A percentile compares a stretch with the other conserved stretches of the same genome.
Evolutionary conservation across 2,329 filamentous ascomycete species (phyloP).

Genomic region (Ophiostoma piceae): DNA sequence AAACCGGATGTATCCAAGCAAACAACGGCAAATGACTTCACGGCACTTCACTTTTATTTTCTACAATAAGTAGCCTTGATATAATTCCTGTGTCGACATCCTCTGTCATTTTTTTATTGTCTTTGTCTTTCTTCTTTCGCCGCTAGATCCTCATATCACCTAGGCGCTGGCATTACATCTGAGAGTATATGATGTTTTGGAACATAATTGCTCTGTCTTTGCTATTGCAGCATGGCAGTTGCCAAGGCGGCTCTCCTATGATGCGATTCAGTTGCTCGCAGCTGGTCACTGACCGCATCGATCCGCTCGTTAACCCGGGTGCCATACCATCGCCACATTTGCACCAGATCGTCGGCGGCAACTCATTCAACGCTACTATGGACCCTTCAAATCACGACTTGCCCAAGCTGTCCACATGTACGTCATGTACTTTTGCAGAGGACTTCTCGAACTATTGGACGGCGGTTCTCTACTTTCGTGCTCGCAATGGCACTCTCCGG

Average conservation of each 20-base stretch:
- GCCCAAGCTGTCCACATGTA: neutral
- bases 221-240: neutral
- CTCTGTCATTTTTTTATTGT: too few relatives aligned
- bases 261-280: neutral
- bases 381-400: neutral
- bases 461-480: neutral
- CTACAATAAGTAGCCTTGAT: too few relatives aligned
- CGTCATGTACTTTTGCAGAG: neutral
- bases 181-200: too few relatives aligned
- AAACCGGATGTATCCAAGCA: neutral
- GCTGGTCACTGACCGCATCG: neutral
- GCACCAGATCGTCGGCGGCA: neutral
- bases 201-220: neutral
- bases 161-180: too few relatives aligned
- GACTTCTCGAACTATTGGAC: neutral
- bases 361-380: neutral
- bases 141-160: too few relatives aligned
- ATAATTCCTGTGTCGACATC: too few relatives aligned
- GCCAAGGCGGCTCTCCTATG: neutral
- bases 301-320: neutral
- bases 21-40: too few relatives aligned
- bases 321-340: neutral
- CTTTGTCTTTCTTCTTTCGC: too few relatives aligned
- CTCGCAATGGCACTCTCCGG: neutral
- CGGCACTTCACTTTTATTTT: too few relatives aligned